A percentile compares a stretch with the other conserved stretches of the same genome.
These are phyloP conservation scores for Monascus purpureus DNA, from an alignment of 495 filamentous ascomycete species.

Conservation along the genomic window DNA sequence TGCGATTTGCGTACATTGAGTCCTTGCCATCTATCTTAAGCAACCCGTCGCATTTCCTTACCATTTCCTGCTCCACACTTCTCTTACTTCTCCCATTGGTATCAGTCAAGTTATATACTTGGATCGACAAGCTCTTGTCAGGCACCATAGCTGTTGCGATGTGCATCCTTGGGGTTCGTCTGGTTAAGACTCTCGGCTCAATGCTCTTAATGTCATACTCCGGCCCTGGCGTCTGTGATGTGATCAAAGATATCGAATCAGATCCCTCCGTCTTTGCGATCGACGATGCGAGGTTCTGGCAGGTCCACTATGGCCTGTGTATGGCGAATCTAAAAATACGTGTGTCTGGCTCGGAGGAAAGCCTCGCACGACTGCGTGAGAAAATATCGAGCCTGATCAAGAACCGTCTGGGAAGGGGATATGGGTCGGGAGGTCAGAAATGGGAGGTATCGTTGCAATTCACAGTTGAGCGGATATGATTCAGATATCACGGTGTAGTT, in stretches of 20 bases:
- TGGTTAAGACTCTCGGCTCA: conserved; percentile 71
- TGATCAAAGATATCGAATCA: conserved; percentile 69
- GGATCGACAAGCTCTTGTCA: conserved; percentile 73
- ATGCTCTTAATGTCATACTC: conserved; percentile 93
- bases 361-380: conserved; percentile 54
- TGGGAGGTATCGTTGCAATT: conserved; percentile 70
- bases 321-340: conserved; percentile 87
- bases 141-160: conserved; percentile 67
- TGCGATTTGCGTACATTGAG: conserved; percentile 70
- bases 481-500: not conserved
- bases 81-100: conserved; percentile 77
- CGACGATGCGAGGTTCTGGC: conserved; percentile 91
- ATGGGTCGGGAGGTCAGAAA: conserved; percentile 64
- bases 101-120: conserved; percentile 55
- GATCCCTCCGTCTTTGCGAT: conserved; percentile 63
- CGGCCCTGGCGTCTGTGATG: conserved; percentile 50
- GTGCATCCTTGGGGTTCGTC: conserved; percentile 68
- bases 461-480: conserved; percentile 21
- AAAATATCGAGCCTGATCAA: conserved; percentile 65
- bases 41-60: conserved; percentile 90
- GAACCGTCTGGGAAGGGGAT: conserved; percentile 76
- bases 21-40: conserved; percentile 67
- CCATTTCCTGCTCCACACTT: conserved; percentile 66
- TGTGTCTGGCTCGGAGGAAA: conserved; percentile 49
- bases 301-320: conserved; percentile 91